Base-by-base conservation (phyloP, 106 monocot genomes). In the Dioscorea dumetorum region DNA sequence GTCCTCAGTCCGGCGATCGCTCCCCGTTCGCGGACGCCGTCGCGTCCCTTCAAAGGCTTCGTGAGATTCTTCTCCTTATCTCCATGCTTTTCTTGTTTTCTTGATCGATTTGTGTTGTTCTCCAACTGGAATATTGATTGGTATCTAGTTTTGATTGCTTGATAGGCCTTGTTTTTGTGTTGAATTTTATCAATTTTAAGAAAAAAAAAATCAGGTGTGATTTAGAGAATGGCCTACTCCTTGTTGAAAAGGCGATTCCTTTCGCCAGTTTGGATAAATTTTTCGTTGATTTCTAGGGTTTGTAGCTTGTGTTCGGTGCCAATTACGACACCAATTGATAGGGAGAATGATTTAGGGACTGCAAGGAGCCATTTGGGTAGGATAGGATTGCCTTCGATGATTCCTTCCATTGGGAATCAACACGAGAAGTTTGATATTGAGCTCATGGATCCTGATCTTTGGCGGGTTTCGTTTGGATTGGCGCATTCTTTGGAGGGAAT, bases 391-490 rank as follows among this genome's bases (percentile, higher is more conserved):
- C 78, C 75, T 2, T 49, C 60, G 14, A 57, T 75, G 17, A 24
- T 75, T 24, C 74, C 74, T 10, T 62, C 74, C 12, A 16, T 24
- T 20, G 49, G 35, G 4, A 23, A 73, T 58, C 52, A 58, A 15
- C 16, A 79, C 58, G 68, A 70, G 15, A 68, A 62, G 2, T 79
- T 91, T 31, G 33, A 24, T 19, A 73, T 83, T 14, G 77, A 87
- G 50, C 69, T 87, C 34, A 84, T 87, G 5, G 79, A 84, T 60
- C 53, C 66, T n/a, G 79, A 81, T 49, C 17, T 84, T 24, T 79
- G 87, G 87, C 50, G 68, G 19, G 65, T 73, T 9, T 75, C 85
- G 12, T 66, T 66, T 24, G 41, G 72, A 11, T 48, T 71, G 16
- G 63, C 69, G 6, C 21, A 35, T 15, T 32, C 68, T 24, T 12